A percentile compares a stretch with the other conserved stretches of the same genome.
Evolutionary conservation across 352 stramenopile species (phyloP).

Genomic region (Phytophthora syringae): DNA sequence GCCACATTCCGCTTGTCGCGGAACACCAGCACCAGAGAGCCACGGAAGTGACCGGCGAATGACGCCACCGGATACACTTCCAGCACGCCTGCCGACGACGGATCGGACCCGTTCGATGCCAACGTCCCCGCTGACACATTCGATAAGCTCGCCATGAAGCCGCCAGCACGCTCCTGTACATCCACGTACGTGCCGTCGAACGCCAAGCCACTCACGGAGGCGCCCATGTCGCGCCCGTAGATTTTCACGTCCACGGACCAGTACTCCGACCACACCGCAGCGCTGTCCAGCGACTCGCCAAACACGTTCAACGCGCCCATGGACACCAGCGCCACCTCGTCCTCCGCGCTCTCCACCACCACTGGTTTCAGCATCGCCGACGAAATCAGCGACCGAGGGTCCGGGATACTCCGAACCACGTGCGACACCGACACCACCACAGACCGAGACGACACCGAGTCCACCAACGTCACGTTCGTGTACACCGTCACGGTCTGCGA

Average conservation of each 20-base stretch:
- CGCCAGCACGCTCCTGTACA: not conserved
- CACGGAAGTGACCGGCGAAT: not conserved
- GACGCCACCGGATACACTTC: not conserved
- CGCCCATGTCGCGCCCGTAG: not conserved
- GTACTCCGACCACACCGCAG: too few species aligned
- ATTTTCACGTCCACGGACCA: not conserved
- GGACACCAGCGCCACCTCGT: not conserved
- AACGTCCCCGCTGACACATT: constrained; percentile 10
- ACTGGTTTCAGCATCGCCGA: too few species aligned
- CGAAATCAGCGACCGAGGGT: too few species aligned
- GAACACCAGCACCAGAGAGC: constrained; percentile 15
- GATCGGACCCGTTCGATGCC: constrained; percentile 3
- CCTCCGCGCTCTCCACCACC: too few species aligned
- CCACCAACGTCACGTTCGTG: too few species aligned
- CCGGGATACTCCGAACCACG: too few species aligned
- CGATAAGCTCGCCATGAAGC: not conserved
- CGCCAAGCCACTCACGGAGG: not conserved
- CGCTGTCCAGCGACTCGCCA: too few species aligned
- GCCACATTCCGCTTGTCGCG: constrained; percentile 14
- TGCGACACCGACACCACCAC: too few species aligned
- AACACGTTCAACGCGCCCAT: too few species aligned
- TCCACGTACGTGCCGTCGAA: not conserved
- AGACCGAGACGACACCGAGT: too few species aligned
- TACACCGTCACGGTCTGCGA: constrained; percentile 28
- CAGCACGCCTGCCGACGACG: constrained; percentile 5